Evolutionary conservation across 805 yeast species (phyloP), one percentile per base, ranked within the genome.

Genomic region (Sungouiozyma intestinalis): DNA sequence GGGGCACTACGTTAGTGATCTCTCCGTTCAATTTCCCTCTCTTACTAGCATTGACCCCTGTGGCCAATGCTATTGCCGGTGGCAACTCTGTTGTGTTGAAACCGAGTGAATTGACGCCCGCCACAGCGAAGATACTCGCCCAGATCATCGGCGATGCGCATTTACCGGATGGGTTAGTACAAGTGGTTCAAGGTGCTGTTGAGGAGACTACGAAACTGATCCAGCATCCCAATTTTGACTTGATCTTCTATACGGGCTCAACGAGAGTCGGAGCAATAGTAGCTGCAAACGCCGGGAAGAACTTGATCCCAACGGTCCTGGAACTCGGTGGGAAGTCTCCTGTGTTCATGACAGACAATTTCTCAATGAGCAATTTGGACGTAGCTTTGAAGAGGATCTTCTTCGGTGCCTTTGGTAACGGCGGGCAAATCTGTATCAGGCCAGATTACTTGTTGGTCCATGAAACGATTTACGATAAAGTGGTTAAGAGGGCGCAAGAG

Each of bases 321-420:
- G 97, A 88, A 63, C 68, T 88, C 36, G 97, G 97, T 41, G 97
- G 97, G 4, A 90, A 90, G 61, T 81, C 90, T 6, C 97, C 97
- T 0, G 83, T 76, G 2, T 72, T 87, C 51, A 66, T 88, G 9
- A 72, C 86, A 40, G 71, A 66, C 38, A 68, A 66, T 48, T 63
- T 71, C 39, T 65, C 65, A 13, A 67, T 68, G 43, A 56, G 51
- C n/a, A 68, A 75, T 43, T 51, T 77, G 32, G 54, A 62, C 8
- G 60, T 65, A 1, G 69, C 74, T 3, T 69, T 86, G 19, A 72
- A 71, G 48, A 74, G 97, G 62, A 64, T 85, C 14, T 71, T 73
- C 1, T 85, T 92, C 84, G 90, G 88, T 15, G 76, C 81, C 51
- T 81, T 80, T 55, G 64, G 75, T 27, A 90, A 86, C 57, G 75